Percentiles rank a stretch among this genome's conserved stretches.
These are phyloP conservation scores for Chaetomium fimeti DNA, from an alignment of 495 filamentous ascomycete genomes.

Conservation along the genomic window DNA sequence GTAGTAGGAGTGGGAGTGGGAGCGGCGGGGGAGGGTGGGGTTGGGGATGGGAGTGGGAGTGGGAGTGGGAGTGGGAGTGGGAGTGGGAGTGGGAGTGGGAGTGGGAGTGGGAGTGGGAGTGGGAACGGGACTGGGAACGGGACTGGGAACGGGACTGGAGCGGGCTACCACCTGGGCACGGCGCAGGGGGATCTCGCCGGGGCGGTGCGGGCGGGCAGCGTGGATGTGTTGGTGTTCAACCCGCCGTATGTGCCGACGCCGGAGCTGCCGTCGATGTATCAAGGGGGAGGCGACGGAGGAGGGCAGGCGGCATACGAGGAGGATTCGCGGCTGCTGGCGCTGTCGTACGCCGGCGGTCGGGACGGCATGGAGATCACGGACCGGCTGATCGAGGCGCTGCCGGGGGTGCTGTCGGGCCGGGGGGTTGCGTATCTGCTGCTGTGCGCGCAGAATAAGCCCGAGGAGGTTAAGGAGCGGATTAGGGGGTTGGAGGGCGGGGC, in stretches of 20 bases:
- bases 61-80: neutral
- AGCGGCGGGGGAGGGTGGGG: neutral
- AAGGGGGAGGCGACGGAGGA: neutral
- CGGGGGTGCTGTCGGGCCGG: constrained; percentile 57
- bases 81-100: neutral
- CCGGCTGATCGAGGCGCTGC: constrained; percentile 66
- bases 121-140: neutral
- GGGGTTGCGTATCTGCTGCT: constrained; percentile 89
- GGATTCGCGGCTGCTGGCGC: constrained; percentile 75
- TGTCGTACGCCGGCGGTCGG: constrained; percentile 82
- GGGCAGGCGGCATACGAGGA: constrained; percentile 52
- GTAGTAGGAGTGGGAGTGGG: neutral
- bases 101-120: neutral
- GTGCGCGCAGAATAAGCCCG: constrained; percentile 81
- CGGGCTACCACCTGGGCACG: constrained; percentile 56
- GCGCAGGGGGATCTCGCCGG: constrained; percentile 64
- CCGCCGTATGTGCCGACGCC: constrained; percentile 91
- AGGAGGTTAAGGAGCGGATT: constrained; percentile 68
- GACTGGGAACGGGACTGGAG: neutral
- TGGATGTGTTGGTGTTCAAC: constrained; percentile 93
- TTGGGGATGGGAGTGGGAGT: neutral
- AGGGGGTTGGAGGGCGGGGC: constrained; percentile 41
- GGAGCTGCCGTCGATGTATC: constrained; percentile 54
- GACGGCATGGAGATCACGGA: constrained; percentile 95
- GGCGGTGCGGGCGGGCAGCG: constrained; percentile 52